phyloP scores from a whole-genome alignment of 257 asterid species.

The Orobanche coerulescens region DNA sequence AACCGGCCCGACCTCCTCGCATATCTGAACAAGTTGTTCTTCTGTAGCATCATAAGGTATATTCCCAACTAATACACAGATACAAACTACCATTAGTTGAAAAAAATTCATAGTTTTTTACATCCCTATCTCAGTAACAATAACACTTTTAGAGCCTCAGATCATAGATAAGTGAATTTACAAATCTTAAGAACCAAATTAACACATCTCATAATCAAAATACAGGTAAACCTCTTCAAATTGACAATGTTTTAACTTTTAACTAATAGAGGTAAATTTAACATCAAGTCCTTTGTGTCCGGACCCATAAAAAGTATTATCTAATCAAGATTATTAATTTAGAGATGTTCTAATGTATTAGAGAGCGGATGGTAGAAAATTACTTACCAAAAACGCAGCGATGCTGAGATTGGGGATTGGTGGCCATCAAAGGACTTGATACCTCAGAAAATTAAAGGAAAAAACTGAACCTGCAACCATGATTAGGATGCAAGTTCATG shows the following conservation, averaged over 20 bases:
- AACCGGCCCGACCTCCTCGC: conserved; percentile 98
- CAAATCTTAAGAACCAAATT: conserved; percentile 15
- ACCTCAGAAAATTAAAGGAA: conserved; percentile 10
- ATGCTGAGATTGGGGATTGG: conserved; percentile 64
- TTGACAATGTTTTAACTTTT: too few relatives aligned
- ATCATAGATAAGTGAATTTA: neutral
- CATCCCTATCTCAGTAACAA: neutral
- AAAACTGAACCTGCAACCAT: conserved; percentile 29
- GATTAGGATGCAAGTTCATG: conserved; percentile 26
- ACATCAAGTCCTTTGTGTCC: conserved; percentile 3
- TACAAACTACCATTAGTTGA: conserved; percentile 5
- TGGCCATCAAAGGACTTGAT: conserved; percentile 25
- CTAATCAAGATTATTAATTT: neutral
- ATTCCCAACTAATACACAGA: conserved; percentile 63
- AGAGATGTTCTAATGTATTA: neutral
- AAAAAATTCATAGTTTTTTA: neutral
- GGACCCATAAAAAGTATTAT: neutral
- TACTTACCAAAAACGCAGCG: conserved; percentile 85
- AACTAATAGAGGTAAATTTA: too few relatives aligned
- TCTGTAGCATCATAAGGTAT: conserved; percentile 96
- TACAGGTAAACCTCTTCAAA: too few relatives aligned
- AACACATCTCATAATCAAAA: too few relatives aligned
- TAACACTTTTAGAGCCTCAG: neutral
- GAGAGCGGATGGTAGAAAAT: neutral
- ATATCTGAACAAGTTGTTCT: conserved; percentile 85